A percentile compares a stretch with the other conserved stretches of the same genome.
Conservation (phyloP, 345 rosid species). For the Anacardium occidentale region DNA sequence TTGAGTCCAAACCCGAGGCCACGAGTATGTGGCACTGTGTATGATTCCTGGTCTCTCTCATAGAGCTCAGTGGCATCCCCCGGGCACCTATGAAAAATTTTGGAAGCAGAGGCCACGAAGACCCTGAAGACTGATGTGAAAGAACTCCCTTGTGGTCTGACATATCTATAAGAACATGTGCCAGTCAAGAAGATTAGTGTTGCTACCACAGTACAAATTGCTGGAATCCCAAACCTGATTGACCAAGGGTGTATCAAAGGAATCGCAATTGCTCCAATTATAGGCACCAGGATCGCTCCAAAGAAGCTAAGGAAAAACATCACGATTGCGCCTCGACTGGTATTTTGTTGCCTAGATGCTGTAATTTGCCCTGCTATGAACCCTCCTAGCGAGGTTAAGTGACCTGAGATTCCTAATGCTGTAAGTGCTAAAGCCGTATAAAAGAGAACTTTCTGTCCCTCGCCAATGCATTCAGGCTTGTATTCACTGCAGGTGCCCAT, state of each 20-base stretch:
- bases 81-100: slow-evolving; percentile 13
- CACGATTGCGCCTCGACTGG: background rate
- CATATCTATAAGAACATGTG: slow-evolving; percentile 18
- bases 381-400: background rate
- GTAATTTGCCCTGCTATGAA: slow-evolving; percentile 7
- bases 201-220: slow-evolving; percentile 30
- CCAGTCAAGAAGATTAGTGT: slow-evolving; percentile 35
- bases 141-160: slow-evolving; percentile 31
- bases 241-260: slow-evolving; percentile 34
- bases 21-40: slow-evolving; percentile 19
- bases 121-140: slow-evolving; percentile 35
- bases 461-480: slow-evolving; percentile 20
- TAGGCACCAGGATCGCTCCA: background rate
- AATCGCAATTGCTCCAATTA: slow-evolving; percentile 8
- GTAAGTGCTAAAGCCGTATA: slow-evolving; percentile 19
- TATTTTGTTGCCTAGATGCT: background rate
- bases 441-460: slow-evolving; percentile 20
- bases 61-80: slow-evolving; percentile 24
- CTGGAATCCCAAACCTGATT: slow-evolving; percentile 37
- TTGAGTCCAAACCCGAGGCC: slow-evolving; percentile 26
- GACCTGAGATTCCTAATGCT: slow-evolving; percentile 23
- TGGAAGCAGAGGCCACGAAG: slow-evolving; percentile 33
- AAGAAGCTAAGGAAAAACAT: background rate
- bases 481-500: slow-evolving; percentile 16
- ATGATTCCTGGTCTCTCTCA: slow-evolving; percentile 21